Conservation (phyloP, 495 filamentous ascomycete genomes). For the Penicillium goetzii region DNA sequence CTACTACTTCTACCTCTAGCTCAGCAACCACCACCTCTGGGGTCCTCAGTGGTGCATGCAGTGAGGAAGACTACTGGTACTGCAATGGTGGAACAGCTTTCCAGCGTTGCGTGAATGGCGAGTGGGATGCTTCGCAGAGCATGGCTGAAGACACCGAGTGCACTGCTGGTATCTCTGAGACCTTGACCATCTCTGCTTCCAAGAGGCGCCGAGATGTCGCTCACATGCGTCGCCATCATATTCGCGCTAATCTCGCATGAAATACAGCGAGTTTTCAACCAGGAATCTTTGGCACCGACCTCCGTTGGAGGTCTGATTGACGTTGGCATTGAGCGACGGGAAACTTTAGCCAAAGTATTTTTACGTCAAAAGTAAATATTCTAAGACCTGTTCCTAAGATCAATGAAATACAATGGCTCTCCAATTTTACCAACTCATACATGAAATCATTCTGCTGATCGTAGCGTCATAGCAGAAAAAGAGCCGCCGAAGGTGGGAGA, state of each 20-base stretch:
- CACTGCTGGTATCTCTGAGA: slow-evolving; percentile 46
- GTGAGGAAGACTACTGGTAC: slow-evolving; percentile 59
- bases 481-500: neutral
- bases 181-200: slow-evolving; percentile 35
- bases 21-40: slow-evolving; percentile 17
- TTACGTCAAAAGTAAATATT: neutral
- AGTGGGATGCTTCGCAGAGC: slow-evolving; percentile 52
- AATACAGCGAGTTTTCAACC: neutral
- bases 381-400: neutral
- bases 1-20: slow-evolving; percentile 6
- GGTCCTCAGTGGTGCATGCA: slow-evolving; percentile 49
- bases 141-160: slow-evolving; percentile 58
- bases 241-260: neutral
- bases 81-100: slow-evolving; percentile 57
- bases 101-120: slow-evolving; percentile 62
- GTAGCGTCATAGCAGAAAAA: neutral
- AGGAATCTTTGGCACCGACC: neutral
- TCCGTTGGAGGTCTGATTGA: neutral
- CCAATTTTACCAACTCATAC: neutral
- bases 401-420: neutral
- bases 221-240: neutral
- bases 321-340: neutral
- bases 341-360: neutral
- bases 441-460: neutral
- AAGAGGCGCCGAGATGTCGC: neutral